Conservation (phyloP, 176 grass and related monocot species). For the Avena sativa region DNA sequence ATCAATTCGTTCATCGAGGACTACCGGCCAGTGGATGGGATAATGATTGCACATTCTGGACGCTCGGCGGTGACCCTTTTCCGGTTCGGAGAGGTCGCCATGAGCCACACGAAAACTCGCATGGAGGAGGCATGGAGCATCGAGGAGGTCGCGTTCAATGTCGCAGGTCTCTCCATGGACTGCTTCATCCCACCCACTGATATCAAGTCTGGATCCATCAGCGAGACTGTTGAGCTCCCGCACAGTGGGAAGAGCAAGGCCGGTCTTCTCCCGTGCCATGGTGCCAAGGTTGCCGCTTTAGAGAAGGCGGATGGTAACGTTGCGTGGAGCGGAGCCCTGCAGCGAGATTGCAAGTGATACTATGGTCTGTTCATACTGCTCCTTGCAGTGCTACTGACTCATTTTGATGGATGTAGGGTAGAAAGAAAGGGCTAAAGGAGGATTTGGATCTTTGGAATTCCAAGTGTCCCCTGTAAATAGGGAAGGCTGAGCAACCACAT, state of each 20-base stretch:
- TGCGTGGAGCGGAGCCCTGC: slow-evolving; percentile 54
- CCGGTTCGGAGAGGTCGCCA: slow-evolving; percentile 74
- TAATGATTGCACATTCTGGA: slow-evolving; percentile 75
- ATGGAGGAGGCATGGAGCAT: slow-evolving; percentile 94
- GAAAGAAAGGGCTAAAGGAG: slow-evolving; percentile 50
- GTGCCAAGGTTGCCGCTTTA: slow-evolving; percentile 61
- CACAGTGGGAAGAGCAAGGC: slow-evolving; percentile 59
- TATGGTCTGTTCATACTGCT: slow-evolving; percentile 30
- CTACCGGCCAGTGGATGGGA: slow-evolving; percentile 76
- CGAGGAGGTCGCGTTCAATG: slow-evolving; percentile 87
- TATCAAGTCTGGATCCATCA: slow-evolving; percentile 73
- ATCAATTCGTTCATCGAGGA: slow-evolving; percentile 82
- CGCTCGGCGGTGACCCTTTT: slow-evolving; percentile 73
- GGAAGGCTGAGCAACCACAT: slow-evolving; percentile 49
- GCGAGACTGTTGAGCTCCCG: slow-evolving; percentile 63
- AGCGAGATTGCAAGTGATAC: slow-evolving; percentile 57
- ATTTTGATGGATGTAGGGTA: slow-evolving; percentile 67
- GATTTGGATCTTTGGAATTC: slow-evolving; percentile 58
- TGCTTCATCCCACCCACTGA: slow-evolving; percentile 89
- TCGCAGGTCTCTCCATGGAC: slow-evolving; percentile 73
- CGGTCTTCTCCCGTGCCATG: slow-evolving; percentile 47
- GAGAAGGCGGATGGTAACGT: slow-evolving; percentile 57
- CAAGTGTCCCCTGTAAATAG: slow-evolving; percentile 69
- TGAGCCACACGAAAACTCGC: slow-evolving; percentile 83
- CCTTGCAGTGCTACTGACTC: slow-evolving; percentile 58